Percentiles rank a stretch among this genome's conserved stretches.
phyloP scores from a whole-genome alignment of 176 grass and related monocot species.

The Oryza meyeriana region DNA sequence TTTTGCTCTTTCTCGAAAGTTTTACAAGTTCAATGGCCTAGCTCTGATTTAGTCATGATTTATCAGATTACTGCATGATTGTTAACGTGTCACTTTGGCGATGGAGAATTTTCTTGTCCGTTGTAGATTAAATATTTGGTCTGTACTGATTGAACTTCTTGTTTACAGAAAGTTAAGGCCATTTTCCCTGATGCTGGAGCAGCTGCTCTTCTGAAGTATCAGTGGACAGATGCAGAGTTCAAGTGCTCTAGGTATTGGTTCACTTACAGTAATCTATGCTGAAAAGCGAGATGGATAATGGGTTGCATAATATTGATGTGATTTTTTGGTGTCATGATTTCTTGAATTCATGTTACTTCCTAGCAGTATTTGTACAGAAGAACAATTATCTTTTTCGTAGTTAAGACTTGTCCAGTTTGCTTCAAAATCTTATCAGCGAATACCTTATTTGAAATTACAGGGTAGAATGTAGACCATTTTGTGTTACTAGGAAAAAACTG shows the following conservation, averaged over 20 bases:
- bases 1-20: not conserved
- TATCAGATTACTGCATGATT: not conserved
- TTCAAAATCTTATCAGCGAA: not conserved
- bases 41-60: not conserved
- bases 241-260: constrained; percentile 69
- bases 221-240: constrained; percentile 84
- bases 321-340: not conserved
- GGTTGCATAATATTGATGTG: not conserved
- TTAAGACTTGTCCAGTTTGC: not conserved
- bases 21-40: not conserved
- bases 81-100: not conserved
- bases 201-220: constrained; percentile 87
- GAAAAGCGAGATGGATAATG: not conserved
- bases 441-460: not conserved
- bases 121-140: not conserved
- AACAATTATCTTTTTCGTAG: not conserved
- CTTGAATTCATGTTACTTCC: not conserved
- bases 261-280: not conserved
- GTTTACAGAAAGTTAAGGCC: constrained; percentile 71
- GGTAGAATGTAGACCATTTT: not conserved
- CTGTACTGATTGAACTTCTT: constrained; percentile 11
- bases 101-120: not conserved
- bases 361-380: not conserved
- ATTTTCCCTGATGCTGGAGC: constrained; percentile 92
- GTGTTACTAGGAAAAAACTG: not conserved